Conservation (phyloP, 1,284 basidiomycete species). For the Grifola frondosa region DNA sequence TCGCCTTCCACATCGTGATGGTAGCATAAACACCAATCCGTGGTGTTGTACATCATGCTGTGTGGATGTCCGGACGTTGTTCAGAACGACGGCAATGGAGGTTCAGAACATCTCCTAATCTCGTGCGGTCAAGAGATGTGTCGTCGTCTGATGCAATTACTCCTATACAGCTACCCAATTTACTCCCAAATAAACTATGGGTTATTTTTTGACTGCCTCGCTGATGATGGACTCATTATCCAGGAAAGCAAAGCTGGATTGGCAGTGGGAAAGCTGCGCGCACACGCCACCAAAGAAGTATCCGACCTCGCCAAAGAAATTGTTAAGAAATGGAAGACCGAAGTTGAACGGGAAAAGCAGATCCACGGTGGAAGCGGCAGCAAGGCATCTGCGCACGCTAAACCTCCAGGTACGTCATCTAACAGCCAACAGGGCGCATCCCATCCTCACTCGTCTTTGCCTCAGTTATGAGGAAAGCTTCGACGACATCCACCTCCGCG, state of each 20-base stretch:
- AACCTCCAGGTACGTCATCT: slow-evolving; percentile 38
- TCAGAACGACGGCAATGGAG: no score
- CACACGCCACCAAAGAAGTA: slow-evolving; percentile 71
- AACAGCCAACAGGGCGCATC: background rate
- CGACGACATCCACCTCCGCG: slow-evolving; percentile 20
- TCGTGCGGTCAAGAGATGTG: no score
- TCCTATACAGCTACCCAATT: no score
- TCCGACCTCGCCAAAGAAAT: slow-evolving; percentile 88
- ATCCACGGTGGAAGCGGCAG: slow-evolving; percentile 33
- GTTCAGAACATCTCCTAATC: no score
- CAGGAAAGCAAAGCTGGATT: slow-evolving; percentile 92
- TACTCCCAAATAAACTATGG: no score
- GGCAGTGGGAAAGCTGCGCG: slow-evolving; percentile 88
- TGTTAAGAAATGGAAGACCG: slow-evolving; percentile 89
- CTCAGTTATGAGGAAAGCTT: slow-evolving; percentile 28
- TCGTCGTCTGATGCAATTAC: no score
- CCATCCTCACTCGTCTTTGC: slow-evolving; percentile 16
- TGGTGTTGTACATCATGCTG: no score
- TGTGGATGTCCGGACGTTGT: no score
- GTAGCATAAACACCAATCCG: no score
- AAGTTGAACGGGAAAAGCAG: slow-evolving; percentile 78
- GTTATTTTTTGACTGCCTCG: slow-evolving; percentile 5
- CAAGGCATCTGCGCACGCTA: slow-evolving; percentile 26
- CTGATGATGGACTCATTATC: slow-evolving; percentile 1
- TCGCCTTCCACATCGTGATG: no score